Percentiles rank a stretch among this genome's conserved stretches.
Evolutionary conservation across 345 rosid species (phyloP).

Genomic region (Trapa bicornis): DNA sequence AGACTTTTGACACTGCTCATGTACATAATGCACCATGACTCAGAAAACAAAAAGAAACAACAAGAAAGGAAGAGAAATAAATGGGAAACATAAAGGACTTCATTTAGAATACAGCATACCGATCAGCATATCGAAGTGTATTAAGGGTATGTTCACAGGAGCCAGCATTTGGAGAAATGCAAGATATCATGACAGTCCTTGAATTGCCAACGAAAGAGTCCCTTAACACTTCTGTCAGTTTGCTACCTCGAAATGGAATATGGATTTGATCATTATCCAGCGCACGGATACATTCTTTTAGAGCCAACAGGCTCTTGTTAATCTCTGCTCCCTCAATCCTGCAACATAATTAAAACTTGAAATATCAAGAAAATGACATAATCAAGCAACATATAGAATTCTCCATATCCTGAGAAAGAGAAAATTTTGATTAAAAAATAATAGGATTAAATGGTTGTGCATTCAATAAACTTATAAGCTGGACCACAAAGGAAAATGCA

Average conservation of each 20-base stretch:
- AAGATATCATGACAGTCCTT: constrained; percentile 60
- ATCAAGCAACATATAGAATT: not conserved
- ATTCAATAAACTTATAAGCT: not conserved
- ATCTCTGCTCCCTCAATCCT: constrained; percentile 28
- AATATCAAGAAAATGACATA: not conserved
- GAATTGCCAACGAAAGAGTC: constrained; percentile 66
- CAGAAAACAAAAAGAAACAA: not conserved
- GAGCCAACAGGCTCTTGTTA: constrained; percentile 54
- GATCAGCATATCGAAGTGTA: constrained; percentile 57
- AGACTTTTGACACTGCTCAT: constrained; percentile 52
- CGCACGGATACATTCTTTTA: constrained; percentile 63
- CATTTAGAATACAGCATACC: constrained; percentile 21
- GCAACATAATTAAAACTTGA: not conserved
- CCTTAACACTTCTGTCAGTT: constrained; percentile 60
- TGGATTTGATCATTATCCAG: constrained; percentile 59
- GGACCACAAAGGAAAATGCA: not conserved
- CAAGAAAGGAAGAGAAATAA: constrained; percentile 11
- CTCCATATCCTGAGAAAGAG: not conserved
- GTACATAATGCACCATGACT: not conserved
- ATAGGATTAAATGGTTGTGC: not conserved
- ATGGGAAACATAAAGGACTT: not conserved
- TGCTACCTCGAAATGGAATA: constrained; percentile 63
- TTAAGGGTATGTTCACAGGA: constrained; percentile 63
- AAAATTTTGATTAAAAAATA: not conserved
- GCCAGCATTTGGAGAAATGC: constrained; percentile 60